Percentiles rank a stretch among this genome's conserved stretches.
These are phyloP conservation scores for Arthrobotrys entomopaga DNA, from an alignment of 2,329 filamentous ascomycete species.

Conservation along the genomic window DNA sequence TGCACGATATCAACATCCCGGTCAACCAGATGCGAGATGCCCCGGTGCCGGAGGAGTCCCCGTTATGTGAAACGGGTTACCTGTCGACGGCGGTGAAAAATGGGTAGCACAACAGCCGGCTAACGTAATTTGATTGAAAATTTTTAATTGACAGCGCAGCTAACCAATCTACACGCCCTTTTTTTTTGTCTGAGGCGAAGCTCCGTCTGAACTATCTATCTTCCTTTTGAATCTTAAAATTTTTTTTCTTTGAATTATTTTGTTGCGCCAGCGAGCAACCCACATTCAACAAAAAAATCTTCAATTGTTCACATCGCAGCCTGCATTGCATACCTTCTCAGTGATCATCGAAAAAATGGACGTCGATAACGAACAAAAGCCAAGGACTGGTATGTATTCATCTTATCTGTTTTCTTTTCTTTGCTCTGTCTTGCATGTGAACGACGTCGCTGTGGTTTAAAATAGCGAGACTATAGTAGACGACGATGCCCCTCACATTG, in stretches of 20 bases:
- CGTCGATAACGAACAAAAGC: constrained; percentile 37
- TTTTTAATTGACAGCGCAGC: constrained; percentile 8
- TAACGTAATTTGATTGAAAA: constrained; percentile 7
- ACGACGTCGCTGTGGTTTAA: neutral
- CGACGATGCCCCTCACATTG: constrained; percentile 44
- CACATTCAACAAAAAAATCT: neutral
- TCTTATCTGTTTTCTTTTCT: neutral
- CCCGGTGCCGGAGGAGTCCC: too few relatives aligned
- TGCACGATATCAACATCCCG: too few relatives aligned
- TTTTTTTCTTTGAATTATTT: neutral
- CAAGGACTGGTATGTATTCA: constrained; percentile 38
- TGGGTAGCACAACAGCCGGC: neutral
- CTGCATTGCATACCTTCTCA: neutral
- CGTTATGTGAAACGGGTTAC: too few relatives aligned
- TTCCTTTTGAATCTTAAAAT: neutral
- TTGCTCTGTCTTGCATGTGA: neutral
- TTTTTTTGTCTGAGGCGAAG: too few relatives aligned
- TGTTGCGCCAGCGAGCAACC: neutral
- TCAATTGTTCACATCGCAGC: constrained; percentile 9
- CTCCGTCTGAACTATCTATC: constrained; percentile 26
- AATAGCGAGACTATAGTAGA: constrained; percentile 18
- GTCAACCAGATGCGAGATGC: too few relatives aligned
- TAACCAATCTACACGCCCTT: neutral
- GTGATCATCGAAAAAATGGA: constrained; percentile 28
- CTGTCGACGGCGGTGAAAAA: neutral